Percentiles rank a stretch among this genome's conserved stretches.
Conservation (phyloP, 1,284 basidiomycete species). For the Trametes pubescens region DNA sequence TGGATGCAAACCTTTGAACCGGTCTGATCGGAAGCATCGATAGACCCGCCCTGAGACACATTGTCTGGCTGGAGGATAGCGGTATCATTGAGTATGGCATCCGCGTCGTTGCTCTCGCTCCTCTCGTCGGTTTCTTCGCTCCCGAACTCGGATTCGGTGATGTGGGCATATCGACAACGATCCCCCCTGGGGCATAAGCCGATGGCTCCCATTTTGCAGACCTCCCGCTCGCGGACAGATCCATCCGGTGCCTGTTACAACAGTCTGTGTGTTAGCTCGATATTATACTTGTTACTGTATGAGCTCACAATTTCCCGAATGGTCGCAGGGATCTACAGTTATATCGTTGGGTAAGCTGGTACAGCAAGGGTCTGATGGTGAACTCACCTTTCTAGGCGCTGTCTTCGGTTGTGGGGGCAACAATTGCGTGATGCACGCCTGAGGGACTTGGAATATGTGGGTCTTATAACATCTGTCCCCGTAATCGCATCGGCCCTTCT, state of each 20-base stretch:
- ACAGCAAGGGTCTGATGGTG: neutral
- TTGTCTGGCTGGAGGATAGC: no score
- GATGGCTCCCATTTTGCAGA: slow-evolving; percentile 23
- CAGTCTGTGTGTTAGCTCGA: neutral
- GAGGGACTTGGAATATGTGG: slow-evolving; percentile 18
- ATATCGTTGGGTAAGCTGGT: neutral
- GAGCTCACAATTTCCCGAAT: slow-evolving; percentile 2
- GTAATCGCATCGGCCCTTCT: slow-evolving; percentile 12
- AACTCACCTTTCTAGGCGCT: neutral
- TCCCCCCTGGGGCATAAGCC: slow-evolving; percentile 21
- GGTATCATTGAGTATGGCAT: no score
- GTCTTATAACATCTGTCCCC: slow-evolving; percentile 16
- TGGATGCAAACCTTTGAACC: neutral
- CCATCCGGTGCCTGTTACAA: slow-evolving; percentile 10
- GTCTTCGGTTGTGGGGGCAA: neutral
- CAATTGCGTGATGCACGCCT: slow-evolving; percentile 7
- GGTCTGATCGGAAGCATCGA: no score
- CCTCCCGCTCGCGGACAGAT: slow-evolving; percentile 10
- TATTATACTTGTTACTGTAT: no score
- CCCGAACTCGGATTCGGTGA: neutral
- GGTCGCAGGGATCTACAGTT: slow-evolving; percentile 5
- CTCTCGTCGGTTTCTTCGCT: neutral
- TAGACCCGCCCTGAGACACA: no score
- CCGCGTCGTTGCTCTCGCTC: neutral
- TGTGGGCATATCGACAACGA: slow-evolving; percentile 21